phyloP scores from a whole-genome alignment of 129 eudicot species.

The Helianthus annuus region HanXRQr2.0-SUNRISE NC_035440.2:92673143-92673642 shows the following conservation, averaged over 20 bases:
- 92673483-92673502: not conserved
- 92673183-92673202: conserved; percentile 54
- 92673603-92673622: not conserved
- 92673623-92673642: no score
- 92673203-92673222: conserved; percentile 84
- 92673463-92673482: conserved; percentile 12
- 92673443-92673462: conserved; percentile 5
- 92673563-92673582: not conserved
- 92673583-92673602: not conserved
- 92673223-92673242: conserved; percentile 8
- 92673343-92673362: conserved; percentile 1
- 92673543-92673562: not conserved
- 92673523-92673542: not conserved
- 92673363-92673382: conserved; percentile 1
- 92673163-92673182: conserved; percentile 46
- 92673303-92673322: not conserved
- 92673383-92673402: conserved; percentile 1
- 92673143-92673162: conserved; percentile 42
- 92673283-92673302: conserved; percentile 19
- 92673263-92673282: conserved; percentile 15
- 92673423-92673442: conserved; percentile 21
- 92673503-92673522: not conserved
- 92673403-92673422: conserved; percentile 14
- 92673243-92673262: not conserved
- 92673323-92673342: not conserved